Evolutionary conservation across 148 eudicot genomes (phyloP).

Genomic region (Camellia sinensis): DNA sequence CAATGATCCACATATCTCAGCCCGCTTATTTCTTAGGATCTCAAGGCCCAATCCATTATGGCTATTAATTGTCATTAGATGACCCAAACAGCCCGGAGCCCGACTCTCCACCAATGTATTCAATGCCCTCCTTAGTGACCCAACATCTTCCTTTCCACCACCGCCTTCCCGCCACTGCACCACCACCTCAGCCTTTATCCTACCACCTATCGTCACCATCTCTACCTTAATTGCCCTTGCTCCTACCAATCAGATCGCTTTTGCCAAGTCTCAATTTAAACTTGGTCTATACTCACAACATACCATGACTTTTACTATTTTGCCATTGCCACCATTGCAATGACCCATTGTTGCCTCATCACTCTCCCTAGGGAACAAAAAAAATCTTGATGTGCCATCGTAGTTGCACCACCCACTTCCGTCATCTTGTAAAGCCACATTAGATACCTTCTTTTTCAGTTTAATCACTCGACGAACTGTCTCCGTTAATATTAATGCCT

Average conservation of each 20-base stretch:
- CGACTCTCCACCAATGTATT: conserved; percentile 26
- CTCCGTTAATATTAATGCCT: conserved; percentile 27
- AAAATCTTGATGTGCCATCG: not conserved
- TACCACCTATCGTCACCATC: conserved; percentile 33
- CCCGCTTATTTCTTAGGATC: too few species aligned
- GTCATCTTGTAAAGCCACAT: not conserved
- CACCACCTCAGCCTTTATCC: conserved; percentile 27
- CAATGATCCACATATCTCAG: too few species aligned
- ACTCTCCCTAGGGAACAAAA: conserved; percentile 19
- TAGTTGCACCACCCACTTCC: not conserved
- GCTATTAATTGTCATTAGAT: not conserved
- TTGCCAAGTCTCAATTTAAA: conserved; percentile 20
- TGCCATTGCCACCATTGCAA: not conserved
- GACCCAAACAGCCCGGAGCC: conserved; percentile 14
- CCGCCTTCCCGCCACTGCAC: conserved; percentile 18
- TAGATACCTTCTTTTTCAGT: conserved; percentile 18
- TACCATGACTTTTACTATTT: conserved; percentile 15
- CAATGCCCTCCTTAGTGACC: conserved; percentile 24
- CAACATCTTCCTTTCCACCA: conserved; percentile 17
- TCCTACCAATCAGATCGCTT: conserved; percentile 15
- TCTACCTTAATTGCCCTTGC: conserved; percentile 22
- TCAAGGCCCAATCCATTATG: not conserved
- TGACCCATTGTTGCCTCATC: conserved; percentile 15
- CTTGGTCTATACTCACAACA: conserved; percentile 33
- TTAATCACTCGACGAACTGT: conserved; percentile 29